Evolutionary conservation across 164 flowering plant genomes (phyloP), one percentile per base, ranked within the genome.

Genomic region (Berberis thunbergii): DNA sequence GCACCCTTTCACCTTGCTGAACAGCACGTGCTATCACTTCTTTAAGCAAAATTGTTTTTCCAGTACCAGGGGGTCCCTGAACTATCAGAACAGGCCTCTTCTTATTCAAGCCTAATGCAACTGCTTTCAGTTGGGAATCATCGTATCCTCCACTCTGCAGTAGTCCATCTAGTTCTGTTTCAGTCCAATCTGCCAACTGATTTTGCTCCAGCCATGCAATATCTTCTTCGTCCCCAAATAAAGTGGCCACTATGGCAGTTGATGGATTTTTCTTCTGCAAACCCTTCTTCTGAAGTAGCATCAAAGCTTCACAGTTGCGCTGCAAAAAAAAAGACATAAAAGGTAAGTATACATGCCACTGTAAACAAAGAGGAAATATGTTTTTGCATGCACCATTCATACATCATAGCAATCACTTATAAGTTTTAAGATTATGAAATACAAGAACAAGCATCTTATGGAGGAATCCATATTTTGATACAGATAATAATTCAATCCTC

Each of bases 61-160:
- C 98, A 43, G 98, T 84, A 61, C 96, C 98, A 59, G 96, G 98
- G 54, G 96, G 98, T 13, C 98, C 98, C 77, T 89, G 88, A 66
- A 89, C 68, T 43, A 81, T 59, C 73, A 89, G 54, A 26, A 89
- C 6, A 1, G 98, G 95, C 39, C 91, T 80, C 69, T 83, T 89
- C 79, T 81, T 87, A 71, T 86, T 89, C 76, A 88, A 62, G 63
- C 95, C 96, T 50, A 85, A 66, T 41, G 91, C 81, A 69, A 92
- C 78, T 71, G 98, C 87, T 65, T 69, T 82, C 63, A 40, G 41
- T 70, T 92, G 98, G 45, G 93, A 87, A 54, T 72, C 76, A 70
- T 89, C 96, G 73, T 73, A 86, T 42, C 4, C 57, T 69, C 65
- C 76, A 45, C 45, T 49, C 26, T 67, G 60, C 11, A 69, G 50